Percentiles rank a stretch among this genome's conserved stretches.
Evolutionary conservation across 1,284 basidiomycete genomes (phyloP).

Genomic region (Flammula alnicola): DNA sequence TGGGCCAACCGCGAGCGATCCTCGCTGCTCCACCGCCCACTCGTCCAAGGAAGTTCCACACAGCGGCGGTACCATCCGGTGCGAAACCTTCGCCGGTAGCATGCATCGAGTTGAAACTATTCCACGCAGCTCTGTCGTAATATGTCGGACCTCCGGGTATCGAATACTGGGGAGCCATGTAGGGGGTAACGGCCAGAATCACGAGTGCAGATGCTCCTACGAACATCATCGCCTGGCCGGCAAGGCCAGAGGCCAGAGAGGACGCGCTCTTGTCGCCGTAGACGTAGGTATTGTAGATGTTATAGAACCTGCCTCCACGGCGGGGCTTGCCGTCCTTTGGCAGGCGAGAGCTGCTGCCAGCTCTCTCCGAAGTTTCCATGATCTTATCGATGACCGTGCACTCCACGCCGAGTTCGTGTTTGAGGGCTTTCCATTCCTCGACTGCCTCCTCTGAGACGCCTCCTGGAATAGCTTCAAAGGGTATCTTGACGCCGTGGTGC

Average conservation of each 20-base stretch:
- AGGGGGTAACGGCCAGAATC: slow-evolving; percentile 58
- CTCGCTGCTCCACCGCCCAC: slow-evolving; percentile 73
- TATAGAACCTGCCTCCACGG: slow-evolving; percentile 66
- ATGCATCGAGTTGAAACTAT: slow-evolving; percentile 73
- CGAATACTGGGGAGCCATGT: slow-evolving; percentile 59
- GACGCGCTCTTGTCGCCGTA: slow-evolving; percentile 45
- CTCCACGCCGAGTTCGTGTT: slow-evolving; percentile 76
- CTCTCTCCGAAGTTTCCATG: slow-evolving; percentile 54
- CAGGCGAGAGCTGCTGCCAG: slow-evolving; percentile 31
- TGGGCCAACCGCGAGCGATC: slow-evolving; percentile 74
- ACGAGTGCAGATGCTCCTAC: slow-evolving; percentile 62
- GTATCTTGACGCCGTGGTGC: slow-evolving; percentile 62
- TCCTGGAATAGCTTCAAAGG: slow-evolving; percentile 51
- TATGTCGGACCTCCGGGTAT: slow-evolving; percentile 71
- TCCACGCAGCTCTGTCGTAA: slow-evolving; percentile 80
- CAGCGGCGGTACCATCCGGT: slow-evolving; percentile 44
- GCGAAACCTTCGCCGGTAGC: slow-evolving; percentile 61
- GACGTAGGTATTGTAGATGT: slow-evolving; percentile 83
- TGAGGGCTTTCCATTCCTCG: slow-evolving; percentile 76
- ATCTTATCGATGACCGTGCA: slow-evolving; percentile 79
- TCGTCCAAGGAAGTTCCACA: slow-evolving; percentile 67
- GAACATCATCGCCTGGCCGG: slow-evolving; percentile 53
- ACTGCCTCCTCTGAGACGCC: slow-evolving; percentile 64
- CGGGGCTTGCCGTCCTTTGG: slow-evolving; percentile 35
- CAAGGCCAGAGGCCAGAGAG: slow-evolving; percentile 26